These are phyloP conservation scores for Phytophthora europaea DNA, from an alignment of 352 stramenopile genomes.

Conservation along the genomic window DNA sequence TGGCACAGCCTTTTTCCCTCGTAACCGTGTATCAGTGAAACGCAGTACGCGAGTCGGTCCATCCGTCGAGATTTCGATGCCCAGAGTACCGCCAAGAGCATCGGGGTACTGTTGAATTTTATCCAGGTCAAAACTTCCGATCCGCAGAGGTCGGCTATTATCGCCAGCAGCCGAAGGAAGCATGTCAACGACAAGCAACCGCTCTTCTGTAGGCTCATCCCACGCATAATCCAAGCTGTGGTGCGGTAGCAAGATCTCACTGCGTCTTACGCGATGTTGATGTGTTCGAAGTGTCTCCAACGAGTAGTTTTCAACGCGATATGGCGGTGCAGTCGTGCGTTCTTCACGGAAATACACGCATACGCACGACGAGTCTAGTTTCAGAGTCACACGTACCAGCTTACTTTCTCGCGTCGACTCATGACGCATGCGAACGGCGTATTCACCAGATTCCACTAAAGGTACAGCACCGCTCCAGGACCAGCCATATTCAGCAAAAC, in stretches of 20 bases:
- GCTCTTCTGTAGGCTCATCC: constrained; percentile 88
- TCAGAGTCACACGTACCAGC: constrained; percentile 81
- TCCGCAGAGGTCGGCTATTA: constrained; percentile 86
- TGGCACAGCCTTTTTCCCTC: constrained; percentile 45
- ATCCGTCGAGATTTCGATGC: constrained; percentile 87
- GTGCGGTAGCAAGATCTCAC: constrained; percentile 88
- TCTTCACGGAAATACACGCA: constrained; percentile 88
- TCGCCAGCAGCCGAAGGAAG: constrained; percentile 88
- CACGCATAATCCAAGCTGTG: constrained; percentile 91
- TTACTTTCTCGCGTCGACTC: constrained; percentile 85
- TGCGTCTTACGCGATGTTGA: constrained; percentile 82
- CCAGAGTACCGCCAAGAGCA: constrained; percentile 74
- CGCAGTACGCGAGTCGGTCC: constrained; percentile 89
- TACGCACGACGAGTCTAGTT: constrained; percentile 80
- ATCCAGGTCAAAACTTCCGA: constrained; percentile 85
- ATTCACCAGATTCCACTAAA: constrained; percentile 81
- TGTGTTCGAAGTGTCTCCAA: constrained; percentile 90
- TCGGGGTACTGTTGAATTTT: constrained; percentile 86
- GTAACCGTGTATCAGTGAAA: constrained; percentile 86
- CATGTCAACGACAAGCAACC: constrained; percentile 89
- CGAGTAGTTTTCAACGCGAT: constrained; percentile 92
- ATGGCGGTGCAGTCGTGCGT: constrained; percentile 79
- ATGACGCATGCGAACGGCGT: constrained; percentile 85
- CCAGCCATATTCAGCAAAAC: constrained; percentile 79
- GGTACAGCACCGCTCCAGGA: constrained; percentile 88